Evolutionary conservation across 1,284 basidiomycete genomes (phyloP).

Genomic region (Pyrrhoderma noxium): DNA sequence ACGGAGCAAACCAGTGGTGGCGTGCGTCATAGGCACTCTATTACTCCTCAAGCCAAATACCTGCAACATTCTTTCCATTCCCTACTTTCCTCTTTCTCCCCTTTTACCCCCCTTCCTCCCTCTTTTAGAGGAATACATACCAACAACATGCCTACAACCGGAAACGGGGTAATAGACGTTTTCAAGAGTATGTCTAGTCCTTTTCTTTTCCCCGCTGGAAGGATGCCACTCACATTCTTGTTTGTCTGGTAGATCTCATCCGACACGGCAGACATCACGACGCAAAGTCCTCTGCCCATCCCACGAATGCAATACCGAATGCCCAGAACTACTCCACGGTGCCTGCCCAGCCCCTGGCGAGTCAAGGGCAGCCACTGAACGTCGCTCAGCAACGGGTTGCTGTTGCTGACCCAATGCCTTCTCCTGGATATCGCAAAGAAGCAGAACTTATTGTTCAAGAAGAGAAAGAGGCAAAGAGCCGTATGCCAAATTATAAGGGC

Average conservation of each 20-base stretch:
- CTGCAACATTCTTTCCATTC: constrained; percentile 3
- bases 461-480: constrained; percentile 65
- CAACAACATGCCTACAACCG: constrained; percentile 32
- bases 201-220: constrained; percentile 12
- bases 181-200: constrained; percentile 53
- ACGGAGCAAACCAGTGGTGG: no score
- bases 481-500: constrained; percentile 79
- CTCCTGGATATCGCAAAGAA: constrained; percentile 44
- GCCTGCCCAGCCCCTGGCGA: constrained; percentile 20
- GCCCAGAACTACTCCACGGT: neutral
- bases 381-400: constrained; percentile 22
- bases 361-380: constrained; percentile 23
- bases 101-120: constrained; percentile 1
- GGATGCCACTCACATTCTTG: constrained; percentile 18
- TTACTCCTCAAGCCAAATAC: no score
- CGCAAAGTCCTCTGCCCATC: constrained; percentile 12
- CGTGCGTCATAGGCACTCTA: no score
- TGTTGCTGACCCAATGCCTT: constrained; percentile 22
- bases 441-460: constrained; percentile 72
- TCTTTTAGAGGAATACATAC: neutral
- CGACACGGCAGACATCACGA: constrained; percentile 75
- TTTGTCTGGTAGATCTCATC: constrained; percentile 61
- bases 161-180: constrained; percentile 51
- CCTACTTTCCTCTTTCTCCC: neutral
- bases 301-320: constrained; percentile 17